These are phyloP conservation scores for Pisolithus marmoratus DNA, from an alignment of 768 basidiomycete genomes.

Conservation along the genomic window DNA sequence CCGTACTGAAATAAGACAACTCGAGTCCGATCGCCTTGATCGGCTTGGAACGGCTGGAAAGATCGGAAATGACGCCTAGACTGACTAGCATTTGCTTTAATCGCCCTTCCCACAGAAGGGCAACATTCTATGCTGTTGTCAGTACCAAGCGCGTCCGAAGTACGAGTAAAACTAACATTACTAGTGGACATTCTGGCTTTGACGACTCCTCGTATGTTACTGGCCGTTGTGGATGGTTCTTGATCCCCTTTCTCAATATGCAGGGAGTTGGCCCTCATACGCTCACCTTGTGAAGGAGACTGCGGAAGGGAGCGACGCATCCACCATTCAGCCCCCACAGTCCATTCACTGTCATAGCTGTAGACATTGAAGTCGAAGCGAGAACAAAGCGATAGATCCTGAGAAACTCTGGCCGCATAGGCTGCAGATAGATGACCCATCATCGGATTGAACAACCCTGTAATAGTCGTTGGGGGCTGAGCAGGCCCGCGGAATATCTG, in stretches of 20 bases:
- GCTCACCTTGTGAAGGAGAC: constrained; percentile 11
- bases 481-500: constrained; percentile 27
- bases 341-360: constrained; percentile 95
- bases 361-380: constrained; percentile 97
- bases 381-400: constrained; percentile 79
- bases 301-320: constrained; percentile 51
- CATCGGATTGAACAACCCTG: constrained; percentile 93
- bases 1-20: constrained; percentile 85
- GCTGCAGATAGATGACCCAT: constrained; percentile 90
- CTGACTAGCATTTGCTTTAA: constrained; percentile 86
- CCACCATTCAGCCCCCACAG: constrained; percentile 96
- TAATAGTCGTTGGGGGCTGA: constrained; percentile 92
- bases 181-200: constrained; percentile 89
- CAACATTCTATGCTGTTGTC: constrained; percentile 57
- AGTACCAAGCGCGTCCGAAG: background rate
- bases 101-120: constrained; percentile 92
- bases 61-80: constrained; percentile 85
- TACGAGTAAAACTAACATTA: constrained; percentile 48
- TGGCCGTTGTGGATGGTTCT: constrained; percentile 5
- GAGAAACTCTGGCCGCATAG: constrained; percentile 83
- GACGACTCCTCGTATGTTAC: constrained; percentile 70
- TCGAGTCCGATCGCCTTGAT: constrained; percentile 90
- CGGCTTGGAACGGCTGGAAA: constrained; percentile 78
- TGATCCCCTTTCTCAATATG: constrained; percentile 6
- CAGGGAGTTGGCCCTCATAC: background rate